Percentiles rank a stretch among this genome's conserved stretches.
phyloP scores from a whole-genome alignment of 140 eudicot genomes.

The Anethum foeniculum region DNA sequence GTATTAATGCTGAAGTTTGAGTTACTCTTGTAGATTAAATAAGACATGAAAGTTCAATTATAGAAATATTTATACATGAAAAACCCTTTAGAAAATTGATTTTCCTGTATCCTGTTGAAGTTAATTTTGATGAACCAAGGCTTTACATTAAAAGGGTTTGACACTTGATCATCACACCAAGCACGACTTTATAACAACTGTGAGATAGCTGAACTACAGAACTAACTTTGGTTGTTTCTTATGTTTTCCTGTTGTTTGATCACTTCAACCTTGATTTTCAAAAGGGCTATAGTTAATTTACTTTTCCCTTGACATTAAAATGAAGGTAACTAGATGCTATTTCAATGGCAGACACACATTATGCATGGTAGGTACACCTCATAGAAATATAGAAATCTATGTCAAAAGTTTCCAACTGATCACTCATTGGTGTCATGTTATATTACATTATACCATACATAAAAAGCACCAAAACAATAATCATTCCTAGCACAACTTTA shows the following conservation, averaged over 20 bases:
- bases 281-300: slow-evolving; percentile 7
- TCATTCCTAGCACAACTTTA: slow-evolving; percentile 23
- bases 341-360: slow-evolving; percentile 40
- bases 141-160: background rate
- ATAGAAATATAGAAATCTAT: slow-evolving; percentile 18
- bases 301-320: background rate
- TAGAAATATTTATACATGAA: background rate
- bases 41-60: background rate
- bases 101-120: background rate
- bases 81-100: background rate
- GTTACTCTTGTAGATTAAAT: background rate
- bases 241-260: background rate
- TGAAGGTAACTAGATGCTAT: slow-evolving; percentile 17
- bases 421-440: slow-evolving; percentile 13
- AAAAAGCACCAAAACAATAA: slow-evolving; percentile 1
- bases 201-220: background rate
- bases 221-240: background rate
- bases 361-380: slow-evolving; percentile 34
- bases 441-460: background rate
- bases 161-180: background rate
- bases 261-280: slow-evolving; percentile 8
- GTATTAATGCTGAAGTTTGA: background rate
- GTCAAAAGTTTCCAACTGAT: slow-evolving; percentile 21
- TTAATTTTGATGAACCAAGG: background rate
- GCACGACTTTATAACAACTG: background rate